phyloP scores from a whole-genome alignment of 805 yeast species.

The Lachancea meyersii region DNA sequence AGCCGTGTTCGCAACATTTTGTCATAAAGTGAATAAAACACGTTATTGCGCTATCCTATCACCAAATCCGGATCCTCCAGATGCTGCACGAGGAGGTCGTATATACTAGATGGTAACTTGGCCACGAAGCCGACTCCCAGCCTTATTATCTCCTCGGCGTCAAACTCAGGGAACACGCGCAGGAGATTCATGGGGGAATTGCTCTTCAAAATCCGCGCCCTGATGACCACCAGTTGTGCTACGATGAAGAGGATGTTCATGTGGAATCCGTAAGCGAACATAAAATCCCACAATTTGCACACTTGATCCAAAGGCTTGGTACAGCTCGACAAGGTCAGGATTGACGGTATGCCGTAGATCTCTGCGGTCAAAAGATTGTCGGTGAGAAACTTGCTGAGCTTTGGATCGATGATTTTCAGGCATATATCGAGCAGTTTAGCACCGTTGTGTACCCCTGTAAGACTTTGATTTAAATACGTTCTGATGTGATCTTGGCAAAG shows the following conservation, averaged over 20 bases:
- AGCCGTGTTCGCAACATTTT: neutral
- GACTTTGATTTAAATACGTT: conserved; percentile 65
- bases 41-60: neutral
- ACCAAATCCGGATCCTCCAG: conserved; percentile 19
- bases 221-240: conserved; percentile 68
- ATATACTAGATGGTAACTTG: conserved; percentile 60
- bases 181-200: conserved; percentile 64
- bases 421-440: conserved; percentile 64
- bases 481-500: conserved; percentile 65
- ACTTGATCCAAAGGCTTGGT: conserved; percentile 79
- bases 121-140: conserved; percentile 75
- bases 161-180: conserved; percentile 58
- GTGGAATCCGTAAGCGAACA: conserved; percentile 87
- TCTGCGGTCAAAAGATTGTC: conserved; percentile 61
- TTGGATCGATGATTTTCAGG: conserved; percentile 65
- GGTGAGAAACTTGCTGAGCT: conserved; percentile 46
- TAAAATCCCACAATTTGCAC: conserved; percentile 78
- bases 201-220: conserved; percentile 54
- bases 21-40: conserved; percentile 13
- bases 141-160: conserved; percentile 69
- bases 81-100: conserved; percentile 34
- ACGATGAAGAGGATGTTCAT: conserved; percentile 78
- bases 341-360: conserved; percentile 79
- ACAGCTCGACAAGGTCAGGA: conserved; percentile 79
- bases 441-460: conserved; percentile 80